These are phyloP conservation scores for Collybiopsis confluens DNA, from an alignment of 768 basidiomycete genomes.

Conservation along the genomic window DNA sequence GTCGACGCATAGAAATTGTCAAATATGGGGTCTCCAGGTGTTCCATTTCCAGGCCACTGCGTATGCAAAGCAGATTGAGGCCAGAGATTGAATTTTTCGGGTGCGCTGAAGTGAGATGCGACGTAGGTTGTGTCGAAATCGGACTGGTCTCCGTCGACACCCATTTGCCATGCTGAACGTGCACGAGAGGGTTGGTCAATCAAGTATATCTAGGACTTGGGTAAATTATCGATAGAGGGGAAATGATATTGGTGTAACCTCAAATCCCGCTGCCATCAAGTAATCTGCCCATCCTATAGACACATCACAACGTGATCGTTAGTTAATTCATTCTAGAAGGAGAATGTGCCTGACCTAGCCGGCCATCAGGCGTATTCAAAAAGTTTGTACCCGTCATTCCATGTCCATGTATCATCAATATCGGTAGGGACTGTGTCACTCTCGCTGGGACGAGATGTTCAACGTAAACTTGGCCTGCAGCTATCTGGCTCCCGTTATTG, in stretches of 20 bases:
- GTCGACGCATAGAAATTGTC: slow-evolving; percentile 26
- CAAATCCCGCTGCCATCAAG: slow-evolving; percentile 45
- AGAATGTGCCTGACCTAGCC: too few relatives aligned
- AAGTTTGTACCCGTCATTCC: slow-evolving; percentile 52
- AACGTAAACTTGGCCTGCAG: slow-evolving; percentile 47
- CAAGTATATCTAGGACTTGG: slow-evolving; percentile 30
- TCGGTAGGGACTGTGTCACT: slow-evolving; percentile 34
- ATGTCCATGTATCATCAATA: slow-evolving; percentile 46
- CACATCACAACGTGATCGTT: too few relatives aligned
- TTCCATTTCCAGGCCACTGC: slow-evolving; percentile 30
- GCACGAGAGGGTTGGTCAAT: slow-evolving; percentile 33
- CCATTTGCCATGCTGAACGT: slow-evolving; percentile 32
- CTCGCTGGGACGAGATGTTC: slow-evolving; percentile 42
- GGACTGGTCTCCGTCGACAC: slow-evolving; percentile 22
- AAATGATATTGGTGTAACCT: slow-evolving; percentile 24
- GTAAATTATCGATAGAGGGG: neutral
- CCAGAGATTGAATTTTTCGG: slow-evolving; percentile 27
- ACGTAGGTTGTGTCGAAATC: slow-evolving; percentile 16
- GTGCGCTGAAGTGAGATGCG: slow-evolving; percentile 31
- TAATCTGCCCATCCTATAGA: slow-evolving; percentile 64
- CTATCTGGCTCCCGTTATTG: slow-evolving; percentile 27
- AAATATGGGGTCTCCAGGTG: slow-evolving; percentile 24
- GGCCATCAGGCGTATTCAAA: slow-evolving; percentile 50
- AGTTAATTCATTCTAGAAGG: too few relatives aligned
- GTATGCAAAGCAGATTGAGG: slow-evolving; percentile 29